Base-by-base conservation (phyloP, 1,284 basidiomycete species). In the Moesziomyces sp. region DNA sequence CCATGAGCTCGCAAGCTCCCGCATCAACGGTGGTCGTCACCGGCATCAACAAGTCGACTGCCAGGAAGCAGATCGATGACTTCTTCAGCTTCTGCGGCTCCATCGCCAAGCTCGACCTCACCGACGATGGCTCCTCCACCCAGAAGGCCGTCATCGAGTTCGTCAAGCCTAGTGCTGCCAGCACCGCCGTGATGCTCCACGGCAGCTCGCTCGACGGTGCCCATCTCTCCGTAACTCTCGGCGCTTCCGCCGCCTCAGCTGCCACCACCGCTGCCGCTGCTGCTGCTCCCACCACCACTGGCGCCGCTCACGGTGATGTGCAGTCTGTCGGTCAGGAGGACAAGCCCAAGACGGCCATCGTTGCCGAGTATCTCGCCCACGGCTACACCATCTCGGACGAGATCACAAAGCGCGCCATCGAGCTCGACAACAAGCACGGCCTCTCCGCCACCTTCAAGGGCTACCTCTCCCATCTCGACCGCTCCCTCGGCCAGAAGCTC, bases 11-110 rank as follows among this genome's bases (percentile, higher is more conserved):
- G 3, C 43, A 48, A 28, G 51, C 58, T 45, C 64, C 61, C 8
- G 52, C 28, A 5, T 65, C 77, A 8, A 46, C 62, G 26, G 64
- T 79, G 42, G 50, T 74, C 23, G 77, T 79, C 40, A 65, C 67
- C 40, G 65, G 69, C 58, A 68, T 79, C 57, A 55, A 55, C 52
- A 61, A 59, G 45, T 45, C 63, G 13, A 79, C 76, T 3, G 67
- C 77, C 51, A 66, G 73, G 52, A 68, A 77, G 59, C 61, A 71
- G 40, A 56, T 79, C 50, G 57, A 75, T n/a, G 78, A 80, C 60
- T 80, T 78, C 46, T 80, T 80, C 69, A 72, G 70, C 69, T 79
- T 79, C 66, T 79, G 77, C 52, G 77, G 77, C 44, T 68, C 75
- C 54, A 73, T 75, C 55, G 52, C 57, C 28, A 58, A 63, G 45